A percentile compares a stretch with the other conserved stretches of the same genome.
Evolutionary conservation across 2,329 filamentous ascomycete genomes (phyloP).

Genomic region (Diaporthe sp.): DNA sequence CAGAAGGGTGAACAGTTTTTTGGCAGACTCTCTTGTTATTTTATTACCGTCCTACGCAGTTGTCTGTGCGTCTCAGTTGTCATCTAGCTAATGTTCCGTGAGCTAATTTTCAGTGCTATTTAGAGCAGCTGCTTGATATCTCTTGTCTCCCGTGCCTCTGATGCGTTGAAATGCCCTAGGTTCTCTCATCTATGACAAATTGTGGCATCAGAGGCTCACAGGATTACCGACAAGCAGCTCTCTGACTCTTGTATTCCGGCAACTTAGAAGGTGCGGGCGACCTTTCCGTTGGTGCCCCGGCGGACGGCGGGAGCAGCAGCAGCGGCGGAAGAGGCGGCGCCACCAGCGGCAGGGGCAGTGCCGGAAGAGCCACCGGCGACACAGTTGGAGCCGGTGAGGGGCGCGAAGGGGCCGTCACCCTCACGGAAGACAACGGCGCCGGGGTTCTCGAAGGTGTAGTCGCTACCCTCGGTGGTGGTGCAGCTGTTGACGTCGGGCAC

Average conservation of each 20-base stretch:
- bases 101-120: not conserved
- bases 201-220: not conserved
- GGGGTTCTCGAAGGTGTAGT: slow-evolving; percentile 63
- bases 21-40: slow-evolving; percentile 2
- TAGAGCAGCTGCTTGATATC: slow-evolving; percentile 3
- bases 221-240: not conserved
- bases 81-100: not conserved
- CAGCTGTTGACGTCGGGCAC: slow-evolving; percentile 60
- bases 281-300: slow-evolving; percentile 7
- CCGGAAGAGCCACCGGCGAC: slow-evolving; percentile 8
- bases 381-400: slow-evolving; percentile 20
- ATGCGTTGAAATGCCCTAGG: not conserved
- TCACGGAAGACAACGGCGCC: slow-evolving; percentile 7
- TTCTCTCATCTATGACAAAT: not conserved
- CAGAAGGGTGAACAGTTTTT: not conserved
- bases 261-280: not conserved
- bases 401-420: slow-evolving; percentile 20
- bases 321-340: not conserved
- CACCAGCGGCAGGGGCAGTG: not conserved
- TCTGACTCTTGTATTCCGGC: not conserved
- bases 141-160: not conserved
- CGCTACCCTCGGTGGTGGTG: slow-evolving; percentile 60
- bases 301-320: slow-evolving; percentile 10
- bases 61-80: not conserved
- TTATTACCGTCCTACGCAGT: slow-evolving; percentile 7